Evolutionary conservation across 805 yeast genomes (phyloP), one percentile per base, ranked within the genome.

Genomic region (Blastobotrys terrestris): DNA sequence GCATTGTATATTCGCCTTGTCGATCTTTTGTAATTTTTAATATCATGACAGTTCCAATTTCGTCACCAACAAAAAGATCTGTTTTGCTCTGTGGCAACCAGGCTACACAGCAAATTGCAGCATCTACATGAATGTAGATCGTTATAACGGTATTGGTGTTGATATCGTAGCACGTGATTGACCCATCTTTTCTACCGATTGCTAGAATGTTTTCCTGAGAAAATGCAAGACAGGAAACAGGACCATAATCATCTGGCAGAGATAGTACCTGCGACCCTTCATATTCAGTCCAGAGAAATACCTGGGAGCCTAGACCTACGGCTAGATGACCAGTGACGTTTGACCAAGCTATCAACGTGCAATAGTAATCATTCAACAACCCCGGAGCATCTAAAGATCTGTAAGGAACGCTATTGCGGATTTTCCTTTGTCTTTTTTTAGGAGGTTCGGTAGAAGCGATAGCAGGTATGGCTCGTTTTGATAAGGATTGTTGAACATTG

Each of bases 311-410:
- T 35, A 87, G 67, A 0, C 89, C 96, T 1, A 87, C 87, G 0
- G 84, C 83, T 0, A 87, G 69, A 19, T 69, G 70, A 42, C 73
- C 74, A 0, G 79, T 66, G n/a, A 56, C 59, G 4, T 62, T 63
- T 0, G 89, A 81, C 95, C 95, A 88, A 3, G 87, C 77, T 0
- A 87, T 77, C 52, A 85, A 71, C 61, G 85, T 85, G 1, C 87
- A 77, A 66, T 88, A 88, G 62, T 81, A 88, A 63, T 88, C 95
- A 64, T 85, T 83, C 55, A 83, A 69, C 48, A 87, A 67, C 1
- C 80, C 80, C 0, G 88, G 88, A 0, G 92, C 90, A 61, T 79
- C 83, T 18, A 82, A 63, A 0, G 79, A 78, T 55, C 76, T 71
- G 58, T 69, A 78, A 0, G 84, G 51, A 39, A 31, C 39, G n/a